phyloP scores from a whole-genome alignment of 257 asterid species.

The Solanum chmielewskii region DNA sequence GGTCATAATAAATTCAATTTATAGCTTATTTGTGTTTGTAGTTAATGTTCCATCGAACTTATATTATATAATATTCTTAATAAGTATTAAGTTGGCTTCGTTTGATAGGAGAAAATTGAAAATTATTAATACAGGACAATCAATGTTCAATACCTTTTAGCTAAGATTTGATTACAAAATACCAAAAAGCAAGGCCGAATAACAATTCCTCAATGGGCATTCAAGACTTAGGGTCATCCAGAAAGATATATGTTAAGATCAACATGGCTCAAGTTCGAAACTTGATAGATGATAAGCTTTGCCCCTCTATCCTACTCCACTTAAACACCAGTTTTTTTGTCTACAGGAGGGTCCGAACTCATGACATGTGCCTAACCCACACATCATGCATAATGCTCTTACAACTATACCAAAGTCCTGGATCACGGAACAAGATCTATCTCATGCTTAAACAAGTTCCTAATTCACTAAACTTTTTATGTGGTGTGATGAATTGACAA shows the following conservation, averaged over 20 bases:
- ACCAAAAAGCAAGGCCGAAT: neutral
- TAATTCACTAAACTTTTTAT: neutral
- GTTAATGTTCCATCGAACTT: neutral
- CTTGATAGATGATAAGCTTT: neutral
- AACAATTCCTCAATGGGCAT: neutral
- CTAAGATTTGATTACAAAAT: neutral
- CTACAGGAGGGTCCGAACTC: neutral
- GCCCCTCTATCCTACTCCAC: neutral
- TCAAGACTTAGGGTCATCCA: neutral
- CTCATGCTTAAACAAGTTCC: neutral
- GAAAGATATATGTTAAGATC: neutral
- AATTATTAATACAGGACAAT: neutral
- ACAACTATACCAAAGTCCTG: neutral
- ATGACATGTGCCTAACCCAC: neutral
- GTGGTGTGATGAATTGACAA: neutral
- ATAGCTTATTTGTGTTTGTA: no score
- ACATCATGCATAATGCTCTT: neutral
- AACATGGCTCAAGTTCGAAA: neutral
- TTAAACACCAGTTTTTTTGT: neutral
- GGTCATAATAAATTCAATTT: no score
- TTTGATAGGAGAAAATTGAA: neutral
- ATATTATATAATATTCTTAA: no score
- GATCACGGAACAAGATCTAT: neutral
- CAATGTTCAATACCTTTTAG: neutral
- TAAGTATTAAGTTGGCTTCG: no score